Conservation (phyloP, 257 asterid species). For the Linaria vulgaris region DNA sequence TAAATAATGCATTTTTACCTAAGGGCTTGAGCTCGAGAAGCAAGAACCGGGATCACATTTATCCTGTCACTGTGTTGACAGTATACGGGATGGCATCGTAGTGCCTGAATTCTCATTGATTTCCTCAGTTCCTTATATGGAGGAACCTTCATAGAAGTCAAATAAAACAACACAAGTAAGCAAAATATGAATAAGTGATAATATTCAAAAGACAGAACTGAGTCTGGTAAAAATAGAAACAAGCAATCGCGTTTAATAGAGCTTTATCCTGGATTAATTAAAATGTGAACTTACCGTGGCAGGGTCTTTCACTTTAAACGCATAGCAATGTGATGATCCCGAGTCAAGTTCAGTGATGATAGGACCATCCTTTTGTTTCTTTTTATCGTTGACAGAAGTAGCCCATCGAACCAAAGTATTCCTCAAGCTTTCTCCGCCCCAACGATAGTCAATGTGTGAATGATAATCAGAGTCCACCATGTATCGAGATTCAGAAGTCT, state of each 20-base stretch:
- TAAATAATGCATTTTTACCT: too few relatives aligned
- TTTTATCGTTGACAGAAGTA: slow-evolving; percentile 50
- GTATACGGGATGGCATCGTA: slow-evolving; percentile 58
- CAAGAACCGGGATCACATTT: slow-evolving; percentile 71
- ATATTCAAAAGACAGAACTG: background rate
- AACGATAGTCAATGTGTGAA: slow-evolving; percentile 65
- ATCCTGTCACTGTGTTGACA: slow-evolving; percentile 55
- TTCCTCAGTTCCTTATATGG: slow-evolving; percentile 60
- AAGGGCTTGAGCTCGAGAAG: slow-evolving; percentile 79
- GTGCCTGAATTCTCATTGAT: slow-evolving; percentile 70
- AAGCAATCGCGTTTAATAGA: slow-evolving; percentile 1
- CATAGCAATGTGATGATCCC: slow-evolving; percentile 58
- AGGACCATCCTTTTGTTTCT: slow-evolving; percentile 36
- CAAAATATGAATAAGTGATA: slow-evolving; percentile 5
- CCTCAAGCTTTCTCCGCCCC: slow-evolving; percentile 78
- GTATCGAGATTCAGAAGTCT: slow-evolving; percentile 44
- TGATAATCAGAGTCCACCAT: slow-evolving; percentile 61
- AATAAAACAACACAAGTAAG: background rate
- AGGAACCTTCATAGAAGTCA: slow-evolving; percentile 63
- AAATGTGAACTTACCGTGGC: slow-evolving; percentile 38
- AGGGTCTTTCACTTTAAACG: slow-evolving; percentile 48
- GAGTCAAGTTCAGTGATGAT: slow-evolving; percentile 51
- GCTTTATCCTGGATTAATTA: background rate
- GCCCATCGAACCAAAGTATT: slow-evolving; percentile 63
- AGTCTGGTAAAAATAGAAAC: slow-evolving; percentile 1